Conservation (phyloP, 495 filamentous ascomycete species). For the Lasiosphaeris hirsuta region DNA sequence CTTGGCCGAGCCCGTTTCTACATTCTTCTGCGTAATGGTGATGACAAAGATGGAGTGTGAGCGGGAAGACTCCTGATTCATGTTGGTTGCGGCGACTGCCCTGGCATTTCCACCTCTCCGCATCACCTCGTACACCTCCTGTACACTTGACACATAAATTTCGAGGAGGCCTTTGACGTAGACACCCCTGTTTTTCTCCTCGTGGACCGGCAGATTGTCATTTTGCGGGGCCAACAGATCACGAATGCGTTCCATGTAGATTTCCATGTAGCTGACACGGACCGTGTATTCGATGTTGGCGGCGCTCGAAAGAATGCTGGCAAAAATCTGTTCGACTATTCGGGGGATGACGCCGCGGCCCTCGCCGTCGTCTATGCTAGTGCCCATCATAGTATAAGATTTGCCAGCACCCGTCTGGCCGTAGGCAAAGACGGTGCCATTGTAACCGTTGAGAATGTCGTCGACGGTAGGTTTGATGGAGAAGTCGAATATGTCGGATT, state of each 20-base stretch:
- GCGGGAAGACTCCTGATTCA: conserved; percentile 98
- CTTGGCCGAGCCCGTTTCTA: conserved; percentile 94
- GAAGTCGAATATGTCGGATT: conserved; percentile 92
- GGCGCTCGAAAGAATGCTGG: conserved; percentile 84
- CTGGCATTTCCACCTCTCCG: conserved; percentile 82
- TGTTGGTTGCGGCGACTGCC: conserved; percentile 97
- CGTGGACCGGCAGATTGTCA: conserved; percentile 94
- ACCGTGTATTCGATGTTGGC: conserved; percentile 97
- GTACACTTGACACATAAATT: conserved; percentile 92
- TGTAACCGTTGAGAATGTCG: conserved; percentile 97
- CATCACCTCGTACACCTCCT: conserved; percentile 97
- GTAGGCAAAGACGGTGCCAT: conserved; percentile 98
- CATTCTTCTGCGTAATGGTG: conserved; percentile 95
- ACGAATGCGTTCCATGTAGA: conserved; percentile 98
- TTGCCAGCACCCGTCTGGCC: conserved; percentile 98
- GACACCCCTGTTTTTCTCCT: conserved; percentile 92
- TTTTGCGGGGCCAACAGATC: conserved; percentile 89
- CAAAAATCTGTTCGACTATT: conserved; percentile 97
- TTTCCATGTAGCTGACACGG: conserved; percentile 98
- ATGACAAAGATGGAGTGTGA: conserved; percentile 99
- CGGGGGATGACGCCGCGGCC: conserved; percentile 92
- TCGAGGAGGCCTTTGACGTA: conserved; percentile 96
- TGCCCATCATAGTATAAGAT: conserved; percentile 92
- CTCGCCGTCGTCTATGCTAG: conserved; percentile 87
- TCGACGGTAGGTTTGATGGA: conserved; percentile 95